Base-by-base conservation (phyloP, 371 early-diverging fungal genomes). In the Choanephora cucurbitarum region DNA sequence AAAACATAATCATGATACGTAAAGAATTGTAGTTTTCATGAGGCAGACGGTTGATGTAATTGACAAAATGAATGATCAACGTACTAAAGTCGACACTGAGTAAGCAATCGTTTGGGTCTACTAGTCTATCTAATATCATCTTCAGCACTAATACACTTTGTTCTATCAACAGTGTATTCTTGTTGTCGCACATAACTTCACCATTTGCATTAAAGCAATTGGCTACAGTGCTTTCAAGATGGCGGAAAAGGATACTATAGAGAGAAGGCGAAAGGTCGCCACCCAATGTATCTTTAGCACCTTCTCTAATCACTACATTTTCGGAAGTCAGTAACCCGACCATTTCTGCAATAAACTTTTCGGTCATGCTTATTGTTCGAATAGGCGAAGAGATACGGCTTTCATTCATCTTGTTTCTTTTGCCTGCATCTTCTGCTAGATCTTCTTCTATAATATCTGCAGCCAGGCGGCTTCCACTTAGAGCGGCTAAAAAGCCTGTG, bases 271-370 rank as follows among this genome's bases (percentile, higher is more conserved):
- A 86, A 15, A 94, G 74, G 58, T 95, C 94, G 34, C 81, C 72
- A 33, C 93, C 94, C 23, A 94, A 74, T 1, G 90, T 85, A 50
- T 94, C 93, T 57, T 90, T 91, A 28, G 88, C 91, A n/a, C 80
- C 83, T 73, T 96, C 95, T n/a, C 95, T 83, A 33, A 93, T 80
- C 55, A 89, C 77, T 7, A 86, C 85, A 50, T 90, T 89, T 48
- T 94, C 94, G 4, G 85, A 88, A 1, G 89, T 85, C 44, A 94
- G 67, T 42, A 94, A 78, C 46, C 90, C 89, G 5, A 93, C 81
- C 70, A 94, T 82, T 58, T 94, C 93, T 33, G 72, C 65, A 52
- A 93, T 78, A 62, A 91, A 96, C 33, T 80, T 81, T 57, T 92
- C 90, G 7, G 89, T 82, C 65, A 87, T 82, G n/a, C 42, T 45